Conservation (phyloP, 306 rosid species). For the Hippophae gyantsensis region DNA sequence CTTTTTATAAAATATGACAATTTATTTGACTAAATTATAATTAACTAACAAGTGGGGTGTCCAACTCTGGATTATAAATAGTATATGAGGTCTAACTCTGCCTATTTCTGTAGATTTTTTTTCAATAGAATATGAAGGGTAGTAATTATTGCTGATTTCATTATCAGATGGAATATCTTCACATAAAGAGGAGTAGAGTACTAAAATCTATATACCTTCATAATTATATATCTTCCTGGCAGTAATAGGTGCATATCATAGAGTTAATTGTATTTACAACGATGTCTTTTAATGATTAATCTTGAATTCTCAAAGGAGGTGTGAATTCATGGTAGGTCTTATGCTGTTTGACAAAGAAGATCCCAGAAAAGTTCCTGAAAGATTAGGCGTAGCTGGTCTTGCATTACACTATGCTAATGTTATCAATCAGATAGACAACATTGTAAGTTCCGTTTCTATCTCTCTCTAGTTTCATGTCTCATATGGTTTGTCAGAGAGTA, state of each 20-base stretch:
- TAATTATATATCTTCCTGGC: background rate
- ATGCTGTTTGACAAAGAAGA: slow-evolving; percentile 8
- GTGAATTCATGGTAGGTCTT: slow-evolving; percentile 33
- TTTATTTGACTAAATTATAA: too few relatives aligned
- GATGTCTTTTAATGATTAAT: slow-evolving; percentile 3
- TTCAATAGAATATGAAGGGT: too few relatives aligned
- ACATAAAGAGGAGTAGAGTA: too few relatives aligned
- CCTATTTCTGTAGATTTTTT: too few relatives aligned
- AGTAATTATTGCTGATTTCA: too few relatives aligned
- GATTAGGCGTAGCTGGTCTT: slow-evolving; percentile 80
- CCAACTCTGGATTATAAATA: too few relatives aligned
- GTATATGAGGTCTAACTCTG: too few relatives aligned
- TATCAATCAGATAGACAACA: slow-evolving; percentile 65
- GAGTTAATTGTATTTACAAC: slow-evolving; percentile 2
- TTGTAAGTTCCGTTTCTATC: slow-evolving; percentile 42
- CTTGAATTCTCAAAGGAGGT: slow-evolving; percentile 14
- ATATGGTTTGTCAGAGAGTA: slow-evolving; percentile 7
- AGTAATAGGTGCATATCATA: slow-evolving; percentile 5
- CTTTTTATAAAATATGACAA: too few relatives aligned
- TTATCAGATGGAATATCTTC: too few relatives aligned
- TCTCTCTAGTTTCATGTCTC: background rate
- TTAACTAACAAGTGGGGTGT: too few relatives aligned
- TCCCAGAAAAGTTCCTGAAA: slow-evolving; percentile 33
- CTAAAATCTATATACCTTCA: too few relatives aligned
- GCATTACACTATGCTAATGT: slow-evolving; percentile 91